Base-by-base conservation (phyloP, 2,329 filamentous ascomycete species). In the Ascochyta rabiei region DNA sequence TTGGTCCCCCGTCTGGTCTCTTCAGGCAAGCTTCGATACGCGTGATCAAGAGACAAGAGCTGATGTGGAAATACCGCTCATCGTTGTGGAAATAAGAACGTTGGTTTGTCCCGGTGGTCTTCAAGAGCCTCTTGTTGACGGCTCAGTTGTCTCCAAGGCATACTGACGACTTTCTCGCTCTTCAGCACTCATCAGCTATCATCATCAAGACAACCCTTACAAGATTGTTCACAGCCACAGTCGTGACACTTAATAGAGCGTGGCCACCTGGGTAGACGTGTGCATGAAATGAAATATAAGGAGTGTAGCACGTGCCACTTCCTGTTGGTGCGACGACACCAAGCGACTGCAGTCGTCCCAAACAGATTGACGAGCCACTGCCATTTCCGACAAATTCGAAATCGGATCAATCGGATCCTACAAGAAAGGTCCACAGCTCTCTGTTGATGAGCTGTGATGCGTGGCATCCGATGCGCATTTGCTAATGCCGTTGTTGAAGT, bases 291-390 rank as follows among this genome's bases (percentile, higher is more conserved):
- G 50, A 67, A 37, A 65, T 68, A 48, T 48, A 54, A 67, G 65
- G 62, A 55, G 23, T n/a, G 37, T 46, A 8, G 66, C 68, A 70
- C 64, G 57, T 63, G 55, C 66, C 68, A 54, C 23, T 10, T 16
- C n/a, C 6, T 13, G 19, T 52, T 65, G 52, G 63, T 69, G 63
- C 58, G 60, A 63, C 58, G 45, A 28, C 26, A 16, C 31, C 44
- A 46, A 45, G 45, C 50, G 19, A 34, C 19, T 43, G 6, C 28
- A 21, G 16, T 30, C 37, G 46, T 48, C 37, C 30, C 52, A 50
- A 47, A 54, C 60, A 61, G 13, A 59, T 64, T 59, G 45, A 57
- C 38, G 30, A 58, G 53, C 59, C 56, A 63, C 61, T 65, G 61
- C 65, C 64, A 66, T 66, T 51, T 67, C 59, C 57, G 60, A 44